Evolutionary conservation across 2,329 filamentous ascomycete genomes (phyloP).

Genomic region (Scedosporium dehoogii): DNA sequence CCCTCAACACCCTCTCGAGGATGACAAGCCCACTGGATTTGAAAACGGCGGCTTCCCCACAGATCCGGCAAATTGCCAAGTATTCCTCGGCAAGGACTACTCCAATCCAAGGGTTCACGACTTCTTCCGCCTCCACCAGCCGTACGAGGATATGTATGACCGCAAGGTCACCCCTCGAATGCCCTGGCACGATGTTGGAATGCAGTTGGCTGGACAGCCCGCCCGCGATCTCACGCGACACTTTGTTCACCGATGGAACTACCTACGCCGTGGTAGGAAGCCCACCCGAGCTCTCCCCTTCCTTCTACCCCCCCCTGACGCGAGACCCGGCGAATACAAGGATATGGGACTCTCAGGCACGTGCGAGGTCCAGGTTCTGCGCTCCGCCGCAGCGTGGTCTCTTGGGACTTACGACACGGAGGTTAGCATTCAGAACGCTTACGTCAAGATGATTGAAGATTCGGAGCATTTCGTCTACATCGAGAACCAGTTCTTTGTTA

Average conservation of each 20-base stretch:
- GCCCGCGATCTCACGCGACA: slow-evolving; percentile 89
- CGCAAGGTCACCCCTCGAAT: slow-evolving; percentile 79
- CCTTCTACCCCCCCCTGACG: slow-evolving; percentile 85
- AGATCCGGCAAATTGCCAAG: slow-evolving; percentile 87
- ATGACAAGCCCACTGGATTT: slow-evolving; percentile 93
- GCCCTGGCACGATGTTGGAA: slow-evolving; percentile 97
- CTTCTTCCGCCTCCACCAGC: slow-evolving; percentile 85
- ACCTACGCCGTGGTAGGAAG: slow-evolving; percentile 83
- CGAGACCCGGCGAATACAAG: slow-evolving; percentile 75
- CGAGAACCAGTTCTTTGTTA: slow-evolving; percentile 98
- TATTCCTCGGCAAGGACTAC: slow-evolving; percentile 97
- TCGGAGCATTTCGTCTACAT: slow-evolving; percentile 98
- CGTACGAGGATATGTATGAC: slow-evolving; percentile 99
- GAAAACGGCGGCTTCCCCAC: slow-evolving; percentile 64
- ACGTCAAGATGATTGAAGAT: slow-evolving; percentile 86
- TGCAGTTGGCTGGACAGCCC: slow-evolving; percentile 96
- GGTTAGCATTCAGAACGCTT: slow-evolving; percentile 92
- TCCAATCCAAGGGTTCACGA: slow-evolving; percentile 93
- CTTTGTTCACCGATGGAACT: slow-evolving; percentile 98
- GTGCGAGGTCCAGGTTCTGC: slow-evolving; percentile 91
- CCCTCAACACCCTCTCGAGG: slow-evolving; percentile 79
- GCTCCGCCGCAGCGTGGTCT: slow-evolving; percentile 86
- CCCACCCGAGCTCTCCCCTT: slow-evolving; percentile 91
- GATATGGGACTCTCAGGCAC: slow-evolving; percentile 82
- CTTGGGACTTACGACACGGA: slow-evolving; percentile 81